Evolutionary conservation across 78 protist species (phyloP).

Genomic region (Protostelium mycophagum): DNA sequence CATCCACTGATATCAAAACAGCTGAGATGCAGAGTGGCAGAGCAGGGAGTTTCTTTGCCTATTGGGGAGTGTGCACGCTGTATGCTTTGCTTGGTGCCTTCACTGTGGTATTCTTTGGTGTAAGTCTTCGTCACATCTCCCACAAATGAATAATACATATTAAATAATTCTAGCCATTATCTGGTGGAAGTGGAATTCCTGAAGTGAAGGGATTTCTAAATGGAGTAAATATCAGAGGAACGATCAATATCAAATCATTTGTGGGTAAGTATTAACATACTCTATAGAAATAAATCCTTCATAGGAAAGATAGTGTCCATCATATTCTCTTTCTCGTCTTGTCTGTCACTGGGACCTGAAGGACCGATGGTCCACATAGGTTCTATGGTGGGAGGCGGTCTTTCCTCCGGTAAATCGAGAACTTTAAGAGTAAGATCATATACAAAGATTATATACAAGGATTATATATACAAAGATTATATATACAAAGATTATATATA

Average conservation of each 20-base stretch:
- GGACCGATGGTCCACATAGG: conserved; percentile 92
- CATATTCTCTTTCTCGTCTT: conserved; percentile 53
- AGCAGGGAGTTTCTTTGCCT: background rate
- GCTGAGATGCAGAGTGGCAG: background rate
- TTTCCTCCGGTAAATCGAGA: background rate
- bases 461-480: no score
- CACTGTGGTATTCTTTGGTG: background rate
- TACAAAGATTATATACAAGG: no score
- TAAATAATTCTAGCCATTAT: conserved; percentile 24
- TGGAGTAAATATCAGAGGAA: conserved; percentile 41
- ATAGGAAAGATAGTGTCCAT: conserved; percentile 61
- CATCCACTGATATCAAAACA: background rate
- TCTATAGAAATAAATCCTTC: background rate
- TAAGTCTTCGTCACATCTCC: background rate
- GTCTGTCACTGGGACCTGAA: conserved; percentile 67
- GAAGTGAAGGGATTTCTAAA: conserved; percentile 79
- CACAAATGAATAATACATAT: background rate
- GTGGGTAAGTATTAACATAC: background rate
- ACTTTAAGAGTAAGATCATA: no score
- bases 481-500: background rate
- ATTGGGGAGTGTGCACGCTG: background rate
- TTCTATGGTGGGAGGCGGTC: background rate
- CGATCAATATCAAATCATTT: conserved; percentile 38
- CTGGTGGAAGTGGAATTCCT: conserved; percentile 81
- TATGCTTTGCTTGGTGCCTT: background rate